These are phyloP conservation scores for Prunus salicina DNA, from an alignment of 306 rosid species.

Conservation along the genomic window DNA sequence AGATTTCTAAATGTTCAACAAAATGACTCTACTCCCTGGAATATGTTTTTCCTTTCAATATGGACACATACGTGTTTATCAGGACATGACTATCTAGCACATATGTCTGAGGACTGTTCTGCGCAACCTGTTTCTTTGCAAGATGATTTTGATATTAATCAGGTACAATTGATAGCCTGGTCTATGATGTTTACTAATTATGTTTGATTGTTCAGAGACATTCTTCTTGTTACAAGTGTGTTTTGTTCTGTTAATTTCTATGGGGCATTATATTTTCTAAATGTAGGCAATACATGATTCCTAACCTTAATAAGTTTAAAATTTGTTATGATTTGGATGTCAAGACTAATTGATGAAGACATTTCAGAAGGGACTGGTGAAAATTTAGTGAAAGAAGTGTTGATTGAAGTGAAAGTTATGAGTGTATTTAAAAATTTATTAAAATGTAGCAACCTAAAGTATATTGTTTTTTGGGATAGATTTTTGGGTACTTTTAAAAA, in stretches of 20 bases:
- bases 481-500: too few relatives aligned
- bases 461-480: background rate
- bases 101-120: slow-evolving; percentile 15
- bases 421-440: background rate
- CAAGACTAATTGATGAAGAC: background rate
- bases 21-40: background rate
- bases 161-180: slow-evolving; percentile 17
- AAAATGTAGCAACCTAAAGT: background rate
- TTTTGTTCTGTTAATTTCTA: background rate
- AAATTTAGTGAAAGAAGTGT: background rate
- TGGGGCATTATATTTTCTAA: background rate
- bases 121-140: slow-evolving; percentile 31
- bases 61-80: slow-evolving; percentile 19
- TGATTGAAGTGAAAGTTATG: background rate
- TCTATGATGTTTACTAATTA: background rate
- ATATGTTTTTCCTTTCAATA: slow-evolving; percentile 17
- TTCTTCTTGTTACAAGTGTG: background rate
- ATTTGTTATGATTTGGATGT: background rate
- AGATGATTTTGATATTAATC: slow-evolving; percentile 36
- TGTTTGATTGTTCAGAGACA: background rate
- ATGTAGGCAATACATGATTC: background rate
- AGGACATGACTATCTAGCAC: slow-evolving; percentile 38
- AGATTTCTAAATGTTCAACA: background rate
- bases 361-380: background rate
- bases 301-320: background rate